Evolutionary conservation across 768 basidiomycete species (phyloP).

Genomic region (Leccinum fibrillosum): DNA sequence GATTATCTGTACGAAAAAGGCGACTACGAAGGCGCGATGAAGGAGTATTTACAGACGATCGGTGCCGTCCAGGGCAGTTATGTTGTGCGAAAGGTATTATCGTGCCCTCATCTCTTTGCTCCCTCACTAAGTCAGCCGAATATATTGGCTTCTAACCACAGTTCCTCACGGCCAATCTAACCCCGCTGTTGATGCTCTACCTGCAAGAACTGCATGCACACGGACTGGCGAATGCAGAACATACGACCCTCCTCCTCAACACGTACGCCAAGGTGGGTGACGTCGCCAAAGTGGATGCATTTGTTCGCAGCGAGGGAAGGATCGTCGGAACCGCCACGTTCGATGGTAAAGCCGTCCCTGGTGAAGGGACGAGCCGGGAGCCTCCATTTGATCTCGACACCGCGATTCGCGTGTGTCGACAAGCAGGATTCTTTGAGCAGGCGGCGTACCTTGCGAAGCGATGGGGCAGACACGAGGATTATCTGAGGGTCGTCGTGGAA

Average conservation of each 20-base stretch:
- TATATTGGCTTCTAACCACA: conserved; percentile 29
- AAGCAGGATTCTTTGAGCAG: conserved; percentile 95
- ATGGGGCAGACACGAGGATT: conserved; percentile 90
- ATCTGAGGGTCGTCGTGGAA: conserved; percentile 90
- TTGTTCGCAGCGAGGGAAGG: conserved; percentile 84
- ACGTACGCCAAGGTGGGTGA: conserved; percentile 98
- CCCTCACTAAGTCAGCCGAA: neutral
- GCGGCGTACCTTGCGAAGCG: conserved; percentile 91
- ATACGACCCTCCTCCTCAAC: conserved; percentile 94
- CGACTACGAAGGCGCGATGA: conserved; percentile 92
- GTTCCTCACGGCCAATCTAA: conserved; percentile 96
- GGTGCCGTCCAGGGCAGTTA: conserved; percentile 90
- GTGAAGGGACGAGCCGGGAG: conserved; percentile 52
- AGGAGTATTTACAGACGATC: conserved; percentile 87
- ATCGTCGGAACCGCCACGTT: conserved; percentile 28
- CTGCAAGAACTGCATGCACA: conserved; percentile 91
- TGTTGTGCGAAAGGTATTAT: conserved; percentile 86
- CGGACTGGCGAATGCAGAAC: conserved; percentile 91
- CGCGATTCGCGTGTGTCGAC: conserved; percentile 93
- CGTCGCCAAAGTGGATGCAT: conserved; percentile 79
- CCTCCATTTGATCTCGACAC: conserved; percentile 97
- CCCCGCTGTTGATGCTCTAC: conserved; percentile 93
- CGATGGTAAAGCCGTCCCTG: conserved; percentile 19
- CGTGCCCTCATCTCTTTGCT: neutral
- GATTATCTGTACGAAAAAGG: conserved; percentile 89